Conservation (phyloP, 306 rosid species). For the Prunus armeniaca region DNA sequence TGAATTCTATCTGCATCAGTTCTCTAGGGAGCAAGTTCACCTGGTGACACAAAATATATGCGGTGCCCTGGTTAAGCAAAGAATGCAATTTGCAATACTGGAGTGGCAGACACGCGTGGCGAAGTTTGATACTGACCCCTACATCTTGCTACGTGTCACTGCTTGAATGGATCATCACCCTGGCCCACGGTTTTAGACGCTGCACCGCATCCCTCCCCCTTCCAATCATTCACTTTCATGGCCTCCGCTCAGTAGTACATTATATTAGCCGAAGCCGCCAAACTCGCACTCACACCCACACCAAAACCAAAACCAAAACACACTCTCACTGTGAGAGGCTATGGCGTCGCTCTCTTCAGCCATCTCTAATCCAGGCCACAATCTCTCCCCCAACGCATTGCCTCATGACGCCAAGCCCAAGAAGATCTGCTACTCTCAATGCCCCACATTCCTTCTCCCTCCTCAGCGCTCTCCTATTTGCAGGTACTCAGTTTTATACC, state of each 20-base stretch:
- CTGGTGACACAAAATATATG: too few relatives aligned
- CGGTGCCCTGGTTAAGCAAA: too few relatives aligned
- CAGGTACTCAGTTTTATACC: conserved; percentile 1
- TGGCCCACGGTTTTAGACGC: too few relatives aligned
- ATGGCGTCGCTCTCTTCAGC: conserved; percentile 29
- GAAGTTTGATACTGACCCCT: too few relatives aligned
- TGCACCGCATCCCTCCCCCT: background rate
- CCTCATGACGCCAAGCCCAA: background rate
- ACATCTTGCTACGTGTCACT: too few relatives aligned
- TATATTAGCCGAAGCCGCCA: background rate
- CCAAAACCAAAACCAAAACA: too few relatives aligned
- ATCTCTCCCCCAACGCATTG: conserved; percentile 10
- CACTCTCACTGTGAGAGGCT: background rate
- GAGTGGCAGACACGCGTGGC: too few relatives aligned
- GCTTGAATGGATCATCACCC: too few relatives aligned
- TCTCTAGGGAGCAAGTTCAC: too few relatives aligned
- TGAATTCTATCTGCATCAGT: too few relatives aligned
- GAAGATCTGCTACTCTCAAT: conserved; percentile 16
- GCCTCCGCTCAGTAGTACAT: background rate
- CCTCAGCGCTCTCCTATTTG: conserved; percentile 16
- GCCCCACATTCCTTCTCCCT: conserved; percentile 6
- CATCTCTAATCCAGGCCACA: conserved; percentile 12
- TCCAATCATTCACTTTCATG: background rate
- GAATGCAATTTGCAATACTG: too few relatives aligned
- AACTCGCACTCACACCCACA: background rate